Conservation (phyloP, 1,139 yeast species). For the Blastobotrys arbuscula region DNA sequence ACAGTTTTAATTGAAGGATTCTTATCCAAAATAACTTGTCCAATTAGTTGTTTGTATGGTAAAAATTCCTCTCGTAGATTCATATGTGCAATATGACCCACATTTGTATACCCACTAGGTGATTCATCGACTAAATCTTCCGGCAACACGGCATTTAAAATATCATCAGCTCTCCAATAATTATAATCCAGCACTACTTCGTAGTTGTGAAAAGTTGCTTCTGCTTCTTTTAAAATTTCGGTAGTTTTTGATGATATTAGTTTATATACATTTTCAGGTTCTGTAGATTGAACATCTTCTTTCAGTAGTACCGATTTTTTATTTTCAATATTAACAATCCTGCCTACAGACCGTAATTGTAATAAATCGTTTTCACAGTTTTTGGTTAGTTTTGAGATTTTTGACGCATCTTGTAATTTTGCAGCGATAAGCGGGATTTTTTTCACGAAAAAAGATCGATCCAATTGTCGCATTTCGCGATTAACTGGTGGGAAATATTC, state of each 20-base stretch:
- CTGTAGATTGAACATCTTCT: conserved; percentile 39
- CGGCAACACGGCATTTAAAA: conserved; percentile 71
- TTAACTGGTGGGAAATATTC: conserved; percentile 55
- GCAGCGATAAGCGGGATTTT: conserved; percentile 60
- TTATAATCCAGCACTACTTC: conserved; percentile 57
- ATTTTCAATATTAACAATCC: conserved; percentile 42
- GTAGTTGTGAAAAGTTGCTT: conserved; percentile 49
- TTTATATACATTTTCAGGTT: conserved; percentile 36
- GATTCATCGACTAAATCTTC: conserved; percentile 61
- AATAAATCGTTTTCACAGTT: conserved; percentile 51
- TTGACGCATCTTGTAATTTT: conserved; percentile 61
- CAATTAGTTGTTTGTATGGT: conserved; percentile 76
- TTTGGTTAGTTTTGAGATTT: conserved; percentile 43
- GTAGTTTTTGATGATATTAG: conserved; percentile 42
- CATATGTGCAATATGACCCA: conserved; percentile 94
- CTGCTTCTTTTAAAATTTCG: conserved; percentile 43
- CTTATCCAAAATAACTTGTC: conserved; percentile 86
- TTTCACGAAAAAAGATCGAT: conserved; percentile 55
- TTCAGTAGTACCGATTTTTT: conserved; percentile 60
- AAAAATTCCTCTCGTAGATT: conserved; percentile 80
- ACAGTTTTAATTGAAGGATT: conserved; percentile 75
- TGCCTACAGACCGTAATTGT: conserved; percentile 58
- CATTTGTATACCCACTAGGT: conserved; percentile 88
- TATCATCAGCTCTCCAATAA: conserved; percentile 91
- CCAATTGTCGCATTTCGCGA: conserved; percentile 59